Conservation (phyloP, 495 filamentous ascomycete species). For the Entonaema liquescens region DNA sequence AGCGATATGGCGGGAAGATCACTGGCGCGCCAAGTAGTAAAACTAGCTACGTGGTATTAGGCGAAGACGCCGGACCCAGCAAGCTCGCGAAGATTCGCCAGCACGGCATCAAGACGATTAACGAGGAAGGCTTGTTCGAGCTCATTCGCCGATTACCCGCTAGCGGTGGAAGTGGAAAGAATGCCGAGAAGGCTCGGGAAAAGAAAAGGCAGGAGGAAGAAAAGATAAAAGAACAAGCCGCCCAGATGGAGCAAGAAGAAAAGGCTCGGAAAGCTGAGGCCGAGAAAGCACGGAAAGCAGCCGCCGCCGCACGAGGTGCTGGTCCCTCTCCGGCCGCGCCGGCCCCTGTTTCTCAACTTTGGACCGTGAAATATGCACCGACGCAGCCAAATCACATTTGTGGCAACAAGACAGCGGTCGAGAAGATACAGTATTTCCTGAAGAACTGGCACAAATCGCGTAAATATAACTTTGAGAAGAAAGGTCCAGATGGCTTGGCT, state of each 20-base stretch:
- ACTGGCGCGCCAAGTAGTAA: conserved; percentile 86
- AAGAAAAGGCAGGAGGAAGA: conserved; percentile 84
- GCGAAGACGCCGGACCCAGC: conserved; percentile 88
- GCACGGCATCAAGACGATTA: conserved; percentile 83
- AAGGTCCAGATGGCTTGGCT: conserved; percentile 83
- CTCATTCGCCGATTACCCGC: conserved; percentile 85
- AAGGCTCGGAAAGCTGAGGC: conserved; percentile 61
- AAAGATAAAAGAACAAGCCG: conserved; percentile 78
- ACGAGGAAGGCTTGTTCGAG: conserved; percentile 90
- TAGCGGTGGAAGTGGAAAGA: conserved; percentile 84
- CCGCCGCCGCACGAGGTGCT: conserved; percentile 53
- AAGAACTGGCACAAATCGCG: conserved; percentile 78
- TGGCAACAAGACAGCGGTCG: conserved; percentile 90
- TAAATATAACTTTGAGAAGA: conserved; percentile 76
- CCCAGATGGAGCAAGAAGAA: conserved; percentile 78
- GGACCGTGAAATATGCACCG: conserved; percentile 97
- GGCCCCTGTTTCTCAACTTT: conserved; percentile 73
- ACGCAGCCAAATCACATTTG: conserved; percentile 85
- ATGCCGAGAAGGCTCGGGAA: conserved; percentile 81
- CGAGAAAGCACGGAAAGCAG: conserved; percentile 58
- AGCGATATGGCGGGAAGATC: conserved; percentile 91
- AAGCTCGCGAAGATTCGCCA: conserved; percentile 89
- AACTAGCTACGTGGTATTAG: conserved; percentile 92
- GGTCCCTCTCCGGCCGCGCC: conserved; percentile 46
- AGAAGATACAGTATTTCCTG: conserved; percentile 89